Evolutionary conservation across 2,329 filamentous ascomycete genomes (phyloP).

Genomic region (Monilinia fructigena): DNA sequence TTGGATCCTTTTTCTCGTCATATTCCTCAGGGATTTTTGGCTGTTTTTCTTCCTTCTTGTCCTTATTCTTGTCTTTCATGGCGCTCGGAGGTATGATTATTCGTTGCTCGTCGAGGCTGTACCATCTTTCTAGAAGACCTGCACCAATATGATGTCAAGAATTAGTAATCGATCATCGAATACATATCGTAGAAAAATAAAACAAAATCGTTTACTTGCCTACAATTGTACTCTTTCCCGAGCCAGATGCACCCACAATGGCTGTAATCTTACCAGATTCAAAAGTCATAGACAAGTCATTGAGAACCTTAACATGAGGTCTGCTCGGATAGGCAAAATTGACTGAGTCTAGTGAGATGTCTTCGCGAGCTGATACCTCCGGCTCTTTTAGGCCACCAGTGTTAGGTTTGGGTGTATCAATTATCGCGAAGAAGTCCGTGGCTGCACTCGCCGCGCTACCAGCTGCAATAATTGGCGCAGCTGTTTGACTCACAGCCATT

Average conservation of each 20-base stretch:
- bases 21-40: conserved; percentile 34
- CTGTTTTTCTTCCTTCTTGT: conserved; percentile 44
- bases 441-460: conserved; percentile 42
- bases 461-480: conserved; percentile 55
- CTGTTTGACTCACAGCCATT: conserved; percentile 50
- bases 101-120: conserved; percentile 34
- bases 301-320: conserved; percentile 39
- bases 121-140: conserved; percentile 45
- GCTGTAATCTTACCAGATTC: conserved; percentile 43
- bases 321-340: conserved; percentile 42
- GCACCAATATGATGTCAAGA: not conserved
- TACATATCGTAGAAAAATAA: not conserved
- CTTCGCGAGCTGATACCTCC: conserved; percentile 47
- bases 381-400: conserved; percentile 45
- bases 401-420: conserved; percentile 41
- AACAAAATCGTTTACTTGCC: conserved; percentile 19
- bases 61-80: conserved; percentile 37
- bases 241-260: conserved; percentile 46
- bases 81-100: conserved; percentile 23
- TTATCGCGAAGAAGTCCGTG: conserved; percentile 40
- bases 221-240: conserved; percentile 45
- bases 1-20: conserved; percentile 32
- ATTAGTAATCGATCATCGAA: not conserved
- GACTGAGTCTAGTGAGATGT: conserved; percentile 39
- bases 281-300: conserved; percentile 39